These are phyloP conservation scores for Claviceps monticola DNA, from an alignment of 2,329 filamentous ascomycete genomes.

Conservation along the genomic window DNA sequence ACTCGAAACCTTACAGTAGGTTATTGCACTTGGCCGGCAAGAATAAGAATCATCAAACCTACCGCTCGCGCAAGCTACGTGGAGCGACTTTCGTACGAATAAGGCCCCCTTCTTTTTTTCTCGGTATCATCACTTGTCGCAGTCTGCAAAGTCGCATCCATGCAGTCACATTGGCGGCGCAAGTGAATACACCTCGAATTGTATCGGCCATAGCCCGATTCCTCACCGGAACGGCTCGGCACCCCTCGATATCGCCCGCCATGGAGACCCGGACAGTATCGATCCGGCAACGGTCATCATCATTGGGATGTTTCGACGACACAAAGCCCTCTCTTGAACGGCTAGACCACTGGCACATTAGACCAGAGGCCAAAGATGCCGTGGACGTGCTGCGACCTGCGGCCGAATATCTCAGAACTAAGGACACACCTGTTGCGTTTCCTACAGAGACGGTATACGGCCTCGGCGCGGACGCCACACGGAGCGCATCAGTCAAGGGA, in stretches of 20 bases:
- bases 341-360: slow-evolving; percentile 30
- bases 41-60: too few relatives aligned
- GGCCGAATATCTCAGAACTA: slow-evolving; percentile 49
- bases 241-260: slow-evolving; percentile 2
- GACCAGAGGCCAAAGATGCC: slow-evolving; percentile 15
- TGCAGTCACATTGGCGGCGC: not conserved
- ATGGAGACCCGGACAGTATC: slow-evolving; percentile 29
- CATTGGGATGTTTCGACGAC: slow-evolving; percentile 22
- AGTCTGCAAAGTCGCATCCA: not conserved
- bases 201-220: slow-evolving; percentile 10
- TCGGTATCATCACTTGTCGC: not conserved
- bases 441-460: slow-evolving; percentile 98
- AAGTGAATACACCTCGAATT: slow-evolving; percentile 11
- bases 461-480: slow-evolving; percentile 87
- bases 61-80: too few relatives aligned
- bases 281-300: slow-evolving; percentile 16
- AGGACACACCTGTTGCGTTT: slow-evolving; percentile 73
- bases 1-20: too few relatives aligned
- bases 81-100: not conserved
- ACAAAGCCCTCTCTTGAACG: slow-evolving; percentile 14
- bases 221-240: not conserved
- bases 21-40: too few relatives aligned
- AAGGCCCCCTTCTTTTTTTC: not conserved
- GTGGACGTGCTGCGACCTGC: slow-evolving; percentile 43
- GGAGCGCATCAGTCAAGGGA: slow-evolving; percentile 69